Conservation (phyloP, 2,329 filamentous ascomycete species). For the Sphaerostilbella broomeana region DNA sequence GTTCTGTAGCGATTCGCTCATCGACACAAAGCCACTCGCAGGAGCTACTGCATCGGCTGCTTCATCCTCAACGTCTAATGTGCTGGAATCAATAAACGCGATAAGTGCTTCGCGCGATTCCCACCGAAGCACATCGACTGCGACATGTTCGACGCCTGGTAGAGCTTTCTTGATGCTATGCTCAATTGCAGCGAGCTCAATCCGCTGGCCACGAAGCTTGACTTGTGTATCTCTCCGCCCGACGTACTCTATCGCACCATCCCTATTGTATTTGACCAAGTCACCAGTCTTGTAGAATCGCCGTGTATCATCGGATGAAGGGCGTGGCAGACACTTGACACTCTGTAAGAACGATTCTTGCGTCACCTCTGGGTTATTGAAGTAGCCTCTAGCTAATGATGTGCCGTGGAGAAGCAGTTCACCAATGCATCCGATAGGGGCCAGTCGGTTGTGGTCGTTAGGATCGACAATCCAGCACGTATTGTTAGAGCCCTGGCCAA, state of each 20-base stretch:
- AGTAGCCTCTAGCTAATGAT: slow-evolving; percentile 5
- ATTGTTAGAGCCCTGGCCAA: slow-evolving; percentile 5
- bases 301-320: not conserved
- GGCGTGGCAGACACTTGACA: not conserved
- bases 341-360: not conserved
- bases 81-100: slow-evolving; percentile 5
- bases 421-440: slow-evolving; percentile 6
- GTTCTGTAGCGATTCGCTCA: slow-evolving; percentile 8
- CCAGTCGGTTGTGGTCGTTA: slow-evolving; percentile 3
- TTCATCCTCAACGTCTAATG: not conserved
- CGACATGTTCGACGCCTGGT: not conserved
- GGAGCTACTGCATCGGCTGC: too few species aligned
- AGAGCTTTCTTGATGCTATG: slow-evolving; percentile 1
- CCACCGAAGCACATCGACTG: slow-evolving; percentile 6
- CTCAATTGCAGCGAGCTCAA: slow-evolving; percentile 9
- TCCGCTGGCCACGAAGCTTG: slow-evolving; percentile 3
- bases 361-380: slow-evolving; percentile 6
- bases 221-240: slow-evolving; percentile 4
- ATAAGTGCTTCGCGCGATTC: slow-evolving; percentile 1
- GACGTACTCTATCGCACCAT: slow-evolving; percentile 6
- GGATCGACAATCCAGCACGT: slow-evolving; percentile 6
- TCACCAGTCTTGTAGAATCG: slow-evolving; percentile 6
- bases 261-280: not conserved
- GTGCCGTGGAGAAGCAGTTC: slow-evolving; percentile 12
- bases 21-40: slow-evolving; percentile 12